Evolutionary conservation across 2,329 filamentous ascomycete species (phyloP).

Genomic region (Ustulina deusta): DNA sequence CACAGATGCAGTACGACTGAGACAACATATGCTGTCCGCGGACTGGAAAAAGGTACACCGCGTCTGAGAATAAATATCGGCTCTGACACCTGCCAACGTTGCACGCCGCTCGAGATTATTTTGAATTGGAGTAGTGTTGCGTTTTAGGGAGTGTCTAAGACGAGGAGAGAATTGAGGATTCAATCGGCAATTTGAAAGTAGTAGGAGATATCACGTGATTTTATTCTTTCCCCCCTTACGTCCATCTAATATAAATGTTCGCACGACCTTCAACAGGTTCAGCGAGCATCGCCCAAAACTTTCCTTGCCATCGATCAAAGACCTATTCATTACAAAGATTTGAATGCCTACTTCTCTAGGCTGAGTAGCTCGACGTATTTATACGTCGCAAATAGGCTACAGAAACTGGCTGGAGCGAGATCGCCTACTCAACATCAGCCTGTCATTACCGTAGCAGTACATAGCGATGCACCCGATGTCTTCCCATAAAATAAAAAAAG

Average conservation of each 20-base stretch:
- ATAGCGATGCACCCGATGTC: constrained; percentile 29
- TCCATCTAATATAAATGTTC: background rate
- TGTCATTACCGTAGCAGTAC: constrained; percentile 24
- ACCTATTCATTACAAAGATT: constrained; percentile 21
- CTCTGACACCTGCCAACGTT: constrained; percentile 10
- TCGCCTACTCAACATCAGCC: constrained; percentile 5
- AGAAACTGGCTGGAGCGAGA: constrained; percentile 10
- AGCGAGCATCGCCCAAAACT: background rate
- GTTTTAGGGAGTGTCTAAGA: constrained; percentile 10
- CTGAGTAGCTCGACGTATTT: constrained; percentile 14
- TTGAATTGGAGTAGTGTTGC: background rate
- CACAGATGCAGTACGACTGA: constrained; percentile 46
- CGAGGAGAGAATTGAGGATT: background rate
- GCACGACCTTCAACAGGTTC: background rate
- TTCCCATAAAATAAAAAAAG: constrained; percentile 17
- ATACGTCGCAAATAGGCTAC: constrained; percentile 17
- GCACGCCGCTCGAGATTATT: constrained; percentile 9
- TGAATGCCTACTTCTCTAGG: constrained; percentile 14
- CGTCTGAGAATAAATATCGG: constrained; percentile 16
- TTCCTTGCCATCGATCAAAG: constrained; percentile 11
- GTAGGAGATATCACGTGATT: background rate
- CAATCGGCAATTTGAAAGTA: background rate
- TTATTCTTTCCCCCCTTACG: background rate
- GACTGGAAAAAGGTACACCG: constrained; percentile 32
- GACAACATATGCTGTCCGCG: constrained; percentile 43